These are phyloP conservation scores for Panaeolus papilionaceus DNA, from an alignment of 768 basidiomycete genomes.

Conservation along the genomic window DNA sequence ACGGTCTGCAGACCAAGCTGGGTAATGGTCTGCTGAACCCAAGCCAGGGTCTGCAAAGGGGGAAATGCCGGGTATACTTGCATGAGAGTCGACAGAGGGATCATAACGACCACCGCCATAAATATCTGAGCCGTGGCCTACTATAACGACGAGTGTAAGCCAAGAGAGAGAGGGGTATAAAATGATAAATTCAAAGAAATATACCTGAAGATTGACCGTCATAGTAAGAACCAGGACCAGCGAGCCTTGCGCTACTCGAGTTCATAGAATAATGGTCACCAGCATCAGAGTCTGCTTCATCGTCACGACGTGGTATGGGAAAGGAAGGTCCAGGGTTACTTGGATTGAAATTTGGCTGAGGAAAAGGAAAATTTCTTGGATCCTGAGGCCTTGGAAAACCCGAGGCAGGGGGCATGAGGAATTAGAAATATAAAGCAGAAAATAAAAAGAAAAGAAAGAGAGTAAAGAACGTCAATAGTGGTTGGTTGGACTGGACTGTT, in stretches of 20 bases:
- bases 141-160: conserved; percentile 24
- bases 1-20: conserved; percentile 92
- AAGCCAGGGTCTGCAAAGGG: conserved; percentile 64
- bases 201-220: conserved; percentile 40
- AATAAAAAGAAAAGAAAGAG: conserved; percentile 24
- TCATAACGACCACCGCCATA: conserved; percentile 51
- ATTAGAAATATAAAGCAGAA: conserved; percentile 27
- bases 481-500: not conserved
- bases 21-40: conserved; percentile 74
- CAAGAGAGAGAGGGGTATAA: not conserved
- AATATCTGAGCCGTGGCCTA: conserved; percentile 37
- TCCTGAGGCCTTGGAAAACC: conserved; percentile 25
- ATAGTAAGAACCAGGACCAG: conserved; percentile 49
- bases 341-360: conserved; percentile 28
- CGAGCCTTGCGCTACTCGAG: conserved; percentile 62
- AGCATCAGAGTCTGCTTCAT: conserved; percentile 56
- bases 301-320: conserved; percentile 44
- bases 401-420: conserved; percentile 26
- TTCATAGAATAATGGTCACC: conserved; percentile 60
- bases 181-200: not conserved
- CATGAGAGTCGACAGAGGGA: conserved; percentile 66
- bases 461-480: conserved; percentile 26
- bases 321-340: conserved; percentile 30
- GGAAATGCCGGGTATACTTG: conserved; percentile 61
- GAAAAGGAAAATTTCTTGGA: conserved; percentile 19